Conservation (phyloP, 148 eudicot species). For the Rhododendron simsii region DNA sequence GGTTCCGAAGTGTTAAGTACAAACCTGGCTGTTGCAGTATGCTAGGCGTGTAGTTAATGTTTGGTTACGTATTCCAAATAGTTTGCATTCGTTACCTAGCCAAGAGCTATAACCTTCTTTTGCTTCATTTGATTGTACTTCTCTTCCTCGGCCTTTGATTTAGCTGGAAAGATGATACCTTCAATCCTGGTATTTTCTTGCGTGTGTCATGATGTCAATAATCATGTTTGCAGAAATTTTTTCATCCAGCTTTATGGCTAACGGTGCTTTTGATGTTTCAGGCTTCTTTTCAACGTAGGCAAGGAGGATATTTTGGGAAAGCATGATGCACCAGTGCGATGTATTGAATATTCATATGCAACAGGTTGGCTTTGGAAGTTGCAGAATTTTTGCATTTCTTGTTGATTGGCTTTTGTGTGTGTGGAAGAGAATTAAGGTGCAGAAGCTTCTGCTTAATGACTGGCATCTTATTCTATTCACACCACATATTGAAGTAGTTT, state of each 20-base stretch:
- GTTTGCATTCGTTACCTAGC: background rate
- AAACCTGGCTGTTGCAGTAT: background rate
- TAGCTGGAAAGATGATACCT: background rate
- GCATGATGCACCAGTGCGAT: conserved; percentile 88
- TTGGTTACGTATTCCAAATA: background rate
- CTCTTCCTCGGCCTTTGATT: background rate
- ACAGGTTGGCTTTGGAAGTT: conserved; percentile 46
- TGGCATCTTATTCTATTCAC: background rate
- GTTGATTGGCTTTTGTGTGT: background rate
- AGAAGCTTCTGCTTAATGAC: background rate
- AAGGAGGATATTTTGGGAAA: conserved; percentile 87
- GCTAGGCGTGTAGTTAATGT: background rate
- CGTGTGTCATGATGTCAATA: background rate
- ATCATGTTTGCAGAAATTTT: background rate
- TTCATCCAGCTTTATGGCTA: background rate
- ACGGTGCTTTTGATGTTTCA: conserved; percentile 28
- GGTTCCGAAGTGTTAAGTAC: background rate
- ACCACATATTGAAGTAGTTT: background rate
- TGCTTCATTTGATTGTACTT: background rate
- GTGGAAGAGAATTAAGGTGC: background rate
- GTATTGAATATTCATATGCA: conserved; percentile 81
- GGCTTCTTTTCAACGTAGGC: conserved; percentile 71
- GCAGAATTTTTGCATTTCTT: background rate
- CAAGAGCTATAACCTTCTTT: background rate
- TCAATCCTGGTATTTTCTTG: background rate